Evolutionary conservation across 352 stramenopile genomes (phyloP).

Genomic region (Ophiocytium majus): DNA sequence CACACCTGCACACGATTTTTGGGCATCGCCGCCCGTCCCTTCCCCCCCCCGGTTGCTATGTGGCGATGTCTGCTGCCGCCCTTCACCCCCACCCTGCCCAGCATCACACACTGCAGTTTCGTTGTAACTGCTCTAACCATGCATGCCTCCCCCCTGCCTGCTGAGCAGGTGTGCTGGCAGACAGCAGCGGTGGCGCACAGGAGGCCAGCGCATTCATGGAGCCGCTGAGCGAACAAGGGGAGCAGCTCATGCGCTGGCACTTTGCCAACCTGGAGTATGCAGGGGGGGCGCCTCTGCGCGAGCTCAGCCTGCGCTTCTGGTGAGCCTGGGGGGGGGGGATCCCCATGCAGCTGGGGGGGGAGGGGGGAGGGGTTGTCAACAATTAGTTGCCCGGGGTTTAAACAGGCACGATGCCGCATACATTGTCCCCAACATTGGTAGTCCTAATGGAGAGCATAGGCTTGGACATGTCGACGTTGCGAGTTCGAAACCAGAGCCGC

Average conservation of each 20-base stretch:
- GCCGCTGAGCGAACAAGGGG: background rate
- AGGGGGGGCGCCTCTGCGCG: background rate
- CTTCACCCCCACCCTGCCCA: too few species aligned
- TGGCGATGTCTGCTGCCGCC: too few species aligned
- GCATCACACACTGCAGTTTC: too few species aligned
- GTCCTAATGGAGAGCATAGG: background rate
- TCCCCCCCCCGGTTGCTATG: too few species aligned
- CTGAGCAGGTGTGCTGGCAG: too few species aligned
- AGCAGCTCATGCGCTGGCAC: background rate
- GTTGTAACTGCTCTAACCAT: too few species aligned
- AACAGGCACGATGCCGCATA: background rate
- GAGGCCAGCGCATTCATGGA: background rate
- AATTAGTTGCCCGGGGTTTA: background rate
- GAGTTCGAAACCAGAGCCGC: background rate
- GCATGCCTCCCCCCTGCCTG: too few species aligned
- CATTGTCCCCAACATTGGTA: background rate
- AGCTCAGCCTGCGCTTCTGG: background rate
- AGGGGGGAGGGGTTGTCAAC: background rate
- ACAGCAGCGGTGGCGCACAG: background rate
- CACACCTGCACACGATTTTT: too few species aligned
- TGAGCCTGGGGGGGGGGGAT: background rate
- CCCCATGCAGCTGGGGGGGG: background rate
- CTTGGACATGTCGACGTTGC: background rate
- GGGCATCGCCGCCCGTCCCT: too few species aligned
- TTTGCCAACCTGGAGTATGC: slow-evolving; percentile 8